phyloP scores from a whole-genome alignment of 441 rosid genomes.

The Isatis lusitanica region DNA sequence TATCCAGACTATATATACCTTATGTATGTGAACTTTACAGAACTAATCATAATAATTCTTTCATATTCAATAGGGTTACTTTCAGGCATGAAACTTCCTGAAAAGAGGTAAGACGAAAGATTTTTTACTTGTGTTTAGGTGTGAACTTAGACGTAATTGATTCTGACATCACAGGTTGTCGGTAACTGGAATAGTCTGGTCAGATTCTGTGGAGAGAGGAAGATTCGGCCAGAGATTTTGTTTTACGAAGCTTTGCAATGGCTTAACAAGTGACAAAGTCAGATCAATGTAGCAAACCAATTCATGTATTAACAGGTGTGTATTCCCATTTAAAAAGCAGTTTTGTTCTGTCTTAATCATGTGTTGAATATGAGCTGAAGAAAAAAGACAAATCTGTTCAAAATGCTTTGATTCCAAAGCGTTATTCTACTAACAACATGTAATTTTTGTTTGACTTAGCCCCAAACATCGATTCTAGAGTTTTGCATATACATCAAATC shows the following conservation, averaged over 20 bases:
- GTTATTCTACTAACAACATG: neutral
- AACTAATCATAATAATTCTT: no score
- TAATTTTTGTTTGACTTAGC: neutral
- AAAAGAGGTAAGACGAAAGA: constrained; percentile 14
- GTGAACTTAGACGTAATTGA: neutral
- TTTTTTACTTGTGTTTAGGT: neutral
- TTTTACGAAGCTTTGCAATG: constrained; percentile 6
- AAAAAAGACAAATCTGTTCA: neutral
- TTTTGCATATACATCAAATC: neutral
- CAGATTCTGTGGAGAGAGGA: constrained; percentile 8
- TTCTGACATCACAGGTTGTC: constrained; percentile 1
- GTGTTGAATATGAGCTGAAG: neutral
- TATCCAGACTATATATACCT: no score
- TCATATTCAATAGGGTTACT: no score
- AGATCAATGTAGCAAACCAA: neutral
- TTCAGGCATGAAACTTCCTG: neutral
- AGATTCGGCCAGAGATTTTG: constrained; percentile 17
- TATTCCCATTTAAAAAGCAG: neutral
- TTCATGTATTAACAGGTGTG: neutral
- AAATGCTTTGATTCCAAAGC: neutral
- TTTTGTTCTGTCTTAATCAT: neutral
- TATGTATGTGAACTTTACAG: no score
- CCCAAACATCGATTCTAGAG: neutral
- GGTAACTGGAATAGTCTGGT: constrained; percentile 7
- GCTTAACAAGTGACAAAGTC: neutral